Evolutionary conservation across 768 basidiomycete species (phyloP), one percentile per base, ranked within the genome.

Genomic region (Suillus sp.): DNA sequence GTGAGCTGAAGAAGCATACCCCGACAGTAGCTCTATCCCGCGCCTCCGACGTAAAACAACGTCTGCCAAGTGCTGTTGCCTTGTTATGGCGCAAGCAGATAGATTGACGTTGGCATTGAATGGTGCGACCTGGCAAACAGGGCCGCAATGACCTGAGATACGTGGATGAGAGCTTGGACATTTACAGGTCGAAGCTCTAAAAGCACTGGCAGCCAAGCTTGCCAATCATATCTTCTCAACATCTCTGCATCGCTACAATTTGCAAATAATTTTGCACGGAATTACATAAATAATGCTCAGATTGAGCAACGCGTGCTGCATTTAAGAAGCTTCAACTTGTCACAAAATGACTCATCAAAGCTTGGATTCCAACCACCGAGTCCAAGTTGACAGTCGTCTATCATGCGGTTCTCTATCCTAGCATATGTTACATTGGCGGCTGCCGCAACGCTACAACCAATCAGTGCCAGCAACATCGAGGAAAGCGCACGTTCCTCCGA

Each of bases 11-110:
- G 16, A 38, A 32, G 35, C 73, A 47, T 60, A 79, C 78, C 62
- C 78, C 78, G 59, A 79, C 63, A 3, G 75, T 65, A 5, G 78
- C 69, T 60, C 63, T 73, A 63, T 80, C 78, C 60, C 70, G 74
- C 13, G 69, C 72, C 7, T 76, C 74, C 37, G 67, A 56, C 14
- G 69, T 40, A 40, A 27, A 57, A 42, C 27, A 40, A 27, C 56
- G 56, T 27, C 27, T 40, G 38, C 18, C 27, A 38, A 18, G 27
- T 40, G 27, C 6, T 13, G 18, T 40, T 27, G 38, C 10, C 25
- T 18, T 30, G 25, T 40, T 57, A 30, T 5, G 25, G 35, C 37
- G 38, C 38, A 3, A 11, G 2, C 9, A 18, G 5, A 56, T 18
- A 25, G 2, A 25, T 16, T 38, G 55, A 4, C 22, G 37, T 6